phyloP scores from a whole-genome alignment of 306 rosid species.

The Quercus alba region DNA sequence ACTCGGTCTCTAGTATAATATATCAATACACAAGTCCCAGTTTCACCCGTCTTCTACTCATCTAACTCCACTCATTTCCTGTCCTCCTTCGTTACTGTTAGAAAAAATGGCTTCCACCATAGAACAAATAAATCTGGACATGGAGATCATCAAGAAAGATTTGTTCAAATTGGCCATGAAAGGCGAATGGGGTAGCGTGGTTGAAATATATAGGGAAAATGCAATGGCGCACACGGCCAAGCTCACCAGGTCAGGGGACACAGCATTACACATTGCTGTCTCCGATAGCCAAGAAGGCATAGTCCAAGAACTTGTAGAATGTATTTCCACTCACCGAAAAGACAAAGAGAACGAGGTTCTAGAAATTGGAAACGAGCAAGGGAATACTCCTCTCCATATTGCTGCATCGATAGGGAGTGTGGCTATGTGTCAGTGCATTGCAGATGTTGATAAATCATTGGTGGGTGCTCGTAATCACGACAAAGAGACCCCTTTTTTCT shows the following conservation, averaged over 20 bases:
- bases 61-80: too few species aligned
- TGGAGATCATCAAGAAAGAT: neutral
- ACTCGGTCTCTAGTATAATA: neutral
- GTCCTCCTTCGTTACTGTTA: neutral
- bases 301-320: slow-evolving; percentile 10
- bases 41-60: neutral
- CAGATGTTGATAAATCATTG: neutral
- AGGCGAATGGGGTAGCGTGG: slow-evolving; percentile 35
- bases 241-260: slow-evolving; percentile 44
- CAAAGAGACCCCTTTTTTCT: slow-evolving; percentile 54
- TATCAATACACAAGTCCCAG: neutral
- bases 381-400: slow-evolving; percentile 40
- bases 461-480: slow-evolving; percentile 29
- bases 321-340: neutral
- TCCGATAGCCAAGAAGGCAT: slow-evolving; percentile 19
- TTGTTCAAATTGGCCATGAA: slow-evolving; percentile 25
- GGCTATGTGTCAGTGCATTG: slow-evolving; percentile 33
- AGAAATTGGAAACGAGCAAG: neutral
- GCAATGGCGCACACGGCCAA: slow-evolving; percentile 1
- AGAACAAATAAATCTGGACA: neutral
- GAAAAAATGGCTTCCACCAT: neutral
- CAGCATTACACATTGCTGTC: slow-evolving; percentile 53
- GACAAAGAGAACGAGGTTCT: neutral
- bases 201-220: neutral
- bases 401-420: slow-evolving; percentile 39